Conservation (phyloP, 2,329 filamentous ascomycete genomes). For the Sporothrix phasma region DNA sequence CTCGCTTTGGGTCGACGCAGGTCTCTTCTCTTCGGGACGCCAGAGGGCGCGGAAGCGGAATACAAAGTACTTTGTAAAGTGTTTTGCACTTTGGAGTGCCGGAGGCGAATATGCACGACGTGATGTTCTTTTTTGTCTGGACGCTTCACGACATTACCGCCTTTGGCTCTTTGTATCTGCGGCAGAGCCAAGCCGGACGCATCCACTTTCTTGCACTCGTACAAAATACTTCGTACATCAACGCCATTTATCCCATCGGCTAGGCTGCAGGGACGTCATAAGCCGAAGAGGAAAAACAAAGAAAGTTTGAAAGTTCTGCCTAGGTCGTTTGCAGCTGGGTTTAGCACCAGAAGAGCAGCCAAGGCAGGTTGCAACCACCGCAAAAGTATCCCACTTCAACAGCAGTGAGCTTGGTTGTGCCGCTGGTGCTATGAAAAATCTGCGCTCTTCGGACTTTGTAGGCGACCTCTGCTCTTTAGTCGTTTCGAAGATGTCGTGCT, state of each 20-base stretch:
- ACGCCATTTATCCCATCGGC: constrained; percentile 14
- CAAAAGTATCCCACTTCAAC: not conserved
- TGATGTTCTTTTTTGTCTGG: no score
- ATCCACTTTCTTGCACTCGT: no score
- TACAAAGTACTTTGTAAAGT: not conserved
- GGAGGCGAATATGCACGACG: not conserved
- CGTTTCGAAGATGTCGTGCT: not conserved
- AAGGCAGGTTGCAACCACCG: not conserved
- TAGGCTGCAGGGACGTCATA: not conserved
- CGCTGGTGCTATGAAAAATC: constrained; percentile 8
- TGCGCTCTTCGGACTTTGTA: constrained; percentile 2
- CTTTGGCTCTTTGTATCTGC: not conserved
- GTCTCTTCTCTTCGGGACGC: no score
- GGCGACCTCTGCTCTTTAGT: not conserved
- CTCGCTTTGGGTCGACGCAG: not conserved
- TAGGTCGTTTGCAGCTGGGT: no score
- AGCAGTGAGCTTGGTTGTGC: not conserved
- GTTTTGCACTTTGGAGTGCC: not conserved
- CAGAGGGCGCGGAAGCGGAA: not conserved
- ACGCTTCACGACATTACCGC: no score
- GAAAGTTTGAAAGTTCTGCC: not conserved
- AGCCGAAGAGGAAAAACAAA: not conserved
- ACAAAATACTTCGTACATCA: no score
- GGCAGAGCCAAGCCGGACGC: no score
- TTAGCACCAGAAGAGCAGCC: not conserved